These are phyloP conservation scores for Volvariella volvacea DNA, from an alignment of 1,284 basidiomycete species.

Conservation along the genomic window DNA sequence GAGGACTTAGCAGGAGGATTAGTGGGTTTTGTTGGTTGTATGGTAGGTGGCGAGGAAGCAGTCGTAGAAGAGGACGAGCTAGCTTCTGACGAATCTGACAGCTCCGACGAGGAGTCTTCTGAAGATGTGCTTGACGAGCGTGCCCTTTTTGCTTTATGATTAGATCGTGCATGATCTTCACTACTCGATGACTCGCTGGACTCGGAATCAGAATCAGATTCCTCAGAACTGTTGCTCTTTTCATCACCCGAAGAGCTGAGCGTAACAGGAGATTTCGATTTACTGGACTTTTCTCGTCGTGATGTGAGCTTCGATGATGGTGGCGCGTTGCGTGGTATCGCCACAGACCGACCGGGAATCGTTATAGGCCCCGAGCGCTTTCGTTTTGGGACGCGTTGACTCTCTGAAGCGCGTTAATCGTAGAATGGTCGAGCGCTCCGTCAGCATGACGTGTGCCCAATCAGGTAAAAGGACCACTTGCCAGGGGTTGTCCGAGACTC, in stretches of 20 bases:
- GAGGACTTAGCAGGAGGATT: too few relatives aligned
- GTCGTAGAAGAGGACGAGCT: constrained; percentile 13
- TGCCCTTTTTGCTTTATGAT: not conserved
- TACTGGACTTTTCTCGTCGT: constrained; percentile 1
- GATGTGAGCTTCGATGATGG: too few relatives aligned
- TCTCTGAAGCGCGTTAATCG: too few relatives aligned
- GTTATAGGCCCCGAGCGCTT: too few relatives aligned
- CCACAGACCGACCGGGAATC: constrained; percentile 1
- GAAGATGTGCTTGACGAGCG: constrained; percentile 10
- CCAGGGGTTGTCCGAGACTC: too few relatives aligned
- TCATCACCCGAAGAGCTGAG: constrained; percentile 4
- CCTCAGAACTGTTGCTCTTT: not conserved
- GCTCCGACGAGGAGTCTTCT: constrained; percentile 12
- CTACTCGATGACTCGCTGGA: not conserved
- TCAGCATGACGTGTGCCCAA: too few relatives aligned
- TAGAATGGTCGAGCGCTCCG: too few relatives aligned
- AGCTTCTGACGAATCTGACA: constrained; percentile 12
- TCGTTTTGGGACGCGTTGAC: too few relatives aligned
- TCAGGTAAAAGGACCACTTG: too few relatives aligned
- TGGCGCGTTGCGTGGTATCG: constrained; percentile 1
- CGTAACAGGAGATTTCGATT: constrained; percentile 7
- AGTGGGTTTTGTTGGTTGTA: not conserved
- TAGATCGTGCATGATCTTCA: constrained; percentile 3
- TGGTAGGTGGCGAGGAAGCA: constrained; percentile 10
- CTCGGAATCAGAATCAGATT: constrained; percentile 7